phyloP scores from a whole-genome alignment of 2,329 filamentous ascomycete genomes.

The Juglanconis sp. region DNA sequence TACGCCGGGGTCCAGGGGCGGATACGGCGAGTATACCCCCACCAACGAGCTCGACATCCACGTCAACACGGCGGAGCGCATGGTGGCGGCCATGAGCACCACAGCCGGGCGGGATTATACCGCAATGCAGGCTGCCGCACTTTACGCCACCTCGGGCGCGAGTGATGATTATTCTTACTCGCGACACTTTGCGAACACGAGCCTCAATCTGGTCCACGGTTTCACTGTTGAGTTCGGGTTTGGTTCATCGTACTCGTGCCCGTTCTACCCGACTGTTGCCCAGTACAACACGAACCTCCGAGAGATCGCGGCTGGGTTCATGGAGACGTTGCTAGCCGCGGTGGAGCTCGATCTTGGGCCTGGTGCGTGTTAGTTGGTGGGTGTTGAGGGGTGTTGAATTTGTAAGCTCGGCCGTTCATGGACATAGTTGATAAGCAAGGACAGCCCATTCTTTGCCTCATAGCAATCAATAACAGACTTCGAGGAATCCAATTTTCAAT shows the following conservation, averaged over 20 bases:
- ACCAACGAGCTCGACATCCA: slow-evolving; percentile 34
- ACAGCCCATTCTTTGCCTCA: too few relatives aligned
- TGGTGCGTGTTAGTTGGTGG: too few relatives aligned
- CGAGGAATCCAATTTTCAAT: too few relatives aligned
- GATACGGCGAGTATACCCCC: slow-evolving; percentile 45
- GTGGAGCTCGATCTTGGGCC: neutral
- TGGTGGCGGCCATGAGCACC: slow-evolving; percentile 37
- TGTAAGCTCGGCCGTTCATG: too few relatives aligned
- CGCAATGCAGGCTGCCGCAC: slow-evolving; percentile 34
- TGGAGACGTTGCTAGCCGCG: slow-evolving; percentile 26
- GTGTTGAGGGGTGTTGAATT: too few relatives aligned
- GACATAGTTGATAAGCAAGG: too few relatives aligned
- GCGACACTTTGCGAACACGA: slow-evolving; percentile 37
- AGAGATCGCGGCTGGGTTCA: slow-evolving; percentile 44
- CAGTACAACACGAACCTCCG: slow-evolving; percentile 42
- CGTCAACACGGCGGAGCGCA: slow-evolving; percentile 28
- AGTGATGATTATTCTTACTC: slow-evolving; percentile 46
- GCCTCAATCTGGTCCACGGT: slow-evolving; percentile 36
- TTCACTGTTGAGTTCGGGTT: slow-evolving; percentile 48
- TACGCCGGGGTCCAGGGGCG: slow-evolving; percentile 23
- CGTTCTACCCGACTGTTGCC: slow-evolving; percentile 43
- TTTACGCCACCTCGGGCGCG: slow-evolving; percentile 45
- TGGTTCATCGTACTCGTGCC: slow-evolving; percentile 23
- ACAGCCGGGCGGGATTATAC: slow-evolving; percentile 36
- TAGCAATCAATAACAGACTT: too few relatives aligned